Percentiles rank a stretch among this genome's conserved stretches.
Evolutionary conservation across 805 yeast species (phyloP).

Genomic region (Naumovozyma dairenensis): DNA sequence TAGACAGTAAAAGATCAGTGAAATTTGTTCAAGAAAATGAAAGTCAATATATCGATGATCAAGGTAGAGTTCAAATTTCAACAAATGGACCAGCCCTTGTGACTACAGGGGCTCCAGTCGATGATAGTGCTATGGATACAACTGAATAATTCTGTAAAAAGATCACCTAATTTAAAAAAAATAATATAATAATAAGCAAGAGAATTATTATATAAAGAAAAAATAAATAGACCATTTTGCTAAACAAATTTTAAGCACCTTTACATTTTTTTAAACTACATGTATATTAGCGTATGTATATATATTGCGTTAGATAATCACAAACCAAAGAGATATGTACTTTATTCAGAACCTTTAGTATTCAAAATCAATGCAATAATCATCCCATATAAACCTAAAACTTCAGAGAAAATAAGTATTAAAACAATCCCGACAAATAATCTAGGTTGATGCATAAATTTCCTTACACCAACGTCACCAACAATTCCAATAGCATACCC

Average conservation of each 20-base stretch:
- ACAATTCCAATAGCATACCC: conserved; percentile 95
- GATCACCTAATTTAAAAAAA: no score
- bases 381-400: conserved; percentile 86
- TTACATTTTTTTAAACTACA: no score
- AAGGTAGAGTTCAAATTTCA: conserved; percentile 59
- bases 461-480: conserved; percentile 88
- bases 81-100: no score
- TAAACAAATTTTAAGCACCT: no score
- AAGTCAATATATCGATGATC: conserved; percentile 64
- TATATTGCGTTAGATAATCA: no score
- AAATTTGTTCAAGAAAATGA: conserved; percentile 66
- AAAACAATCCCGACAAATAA: conserved; percentile 83
- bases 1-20: conserved; percentile 85
- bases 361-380: conserved; percentile 87
- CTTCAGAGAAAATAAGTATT: conserved; percentile 86
- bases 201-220: no score
- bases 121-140: conserved; percentile 28
- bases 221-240: no score
- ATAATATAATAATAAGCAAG: no score
- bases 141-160: conserved; percentile 23
- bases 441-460: conserved; percentile 78
- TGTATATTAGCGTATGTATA: no score
- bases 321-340: no score
- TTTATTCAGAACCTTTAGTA: conserved; percentile 67
- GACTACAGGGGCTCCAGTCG: conserved; percentile 6